Percentiles rank a stretch among this genome's conserved stretches.
These are phyloP conservation scores for Fusarium torulosum DNA, from an alignment of 2,329 filamentous ascomycete species.

Conservation along the genomic window DNA sequence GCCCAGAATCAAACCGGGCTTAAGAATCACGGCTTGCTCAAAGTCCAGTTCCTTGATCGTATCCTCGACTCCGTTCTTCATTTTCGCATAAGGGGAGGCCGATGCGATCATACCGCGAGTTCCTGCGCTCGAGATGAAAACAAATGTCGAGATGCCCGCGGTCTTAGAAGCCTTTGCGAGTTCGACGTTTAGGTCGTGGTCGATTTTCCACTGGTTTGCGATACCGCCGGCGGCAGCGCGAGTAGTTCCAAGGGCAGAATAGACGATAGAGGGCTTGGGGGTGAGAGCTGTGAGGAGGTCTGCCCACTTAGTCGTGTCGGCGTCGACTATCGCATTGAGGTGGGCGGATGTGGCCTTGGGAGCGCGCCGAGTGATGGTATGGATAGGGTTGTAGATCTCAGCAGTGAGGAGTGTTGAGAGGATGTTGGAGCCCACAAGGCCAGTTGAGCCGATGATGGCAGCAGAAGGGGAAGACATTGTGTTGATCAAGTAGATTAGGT, in stretches of 20 bases:
- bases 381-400: constrained; percentile 64
- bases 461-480: constrained; percentile 57
- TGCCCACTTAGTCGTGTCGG: constrained; percentile 78
- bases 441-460: constrained; percentile 73
- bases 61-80: constrained; percentile 93
- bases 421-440: constrained; percentile 79
- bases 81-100: constrained; percentile 68
- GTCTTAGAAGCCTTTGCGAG: constrained; percentile 80
- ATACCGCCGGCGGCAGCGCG: constrained; percentile 79
- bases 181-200: constrained; percentile 86
- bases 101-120: constrained; percentile 56
- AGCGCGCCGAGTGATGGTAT: constrained; percentile 75
- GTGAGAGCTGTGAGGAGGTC: constrained; percentile 66
- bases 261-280: constrained; percentile 72
- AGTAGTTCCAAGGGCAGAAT: constrained; percentile 86
- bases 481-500: not conserved
- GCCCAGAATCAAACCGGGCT: constrained; percentile 83
- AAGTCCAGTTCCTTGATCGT: constrained; percentile 78
- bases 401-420: constrained; percentile 72
- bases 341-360: constrained; percentile 69
- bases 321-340: constrained; percentile 71
- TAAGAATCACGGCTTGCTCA: constrained; percentile 79
- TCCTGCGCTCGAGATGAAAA: constrained; percentile 76
- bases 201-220: constrained; percentile 86
- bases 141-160: constrained; percentile 78